A percentile compares a stretch with the other conserved stretches of the same genome.
These are phyloP conservation scores for Botryotinia convoluta DNA, from an alignment of 2,329 filamentous ascomycete species.

Conservation along the genomic window DNA sequence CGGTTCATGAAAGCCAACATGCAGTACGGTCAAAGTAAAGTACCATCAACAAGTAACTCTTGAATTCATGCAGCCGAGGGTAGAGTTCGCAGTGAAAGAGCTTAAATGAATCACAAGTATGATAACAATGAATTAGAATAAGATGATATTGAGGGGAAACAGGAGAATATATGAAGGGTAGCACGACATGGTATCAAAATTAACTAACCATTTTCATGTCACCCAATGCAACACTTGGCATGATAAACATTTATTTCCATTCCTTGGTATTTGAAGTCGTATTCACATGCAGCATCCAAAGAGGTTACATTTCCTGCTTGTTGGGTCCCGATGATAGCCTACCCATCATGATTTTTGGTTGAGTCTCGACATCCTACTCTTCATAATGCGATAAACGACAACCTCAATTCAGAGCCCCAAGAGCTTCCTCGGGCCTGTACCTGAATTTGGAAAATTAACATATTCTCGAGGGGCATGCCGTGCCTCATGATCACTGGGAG, in stretches of 20 bases:
- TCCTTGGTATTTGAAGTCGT: not conserved
- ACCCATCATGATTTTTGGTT: not conserved
- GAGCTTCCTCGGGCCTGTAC: not conserved
- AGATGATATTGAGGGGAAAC: not conserved
- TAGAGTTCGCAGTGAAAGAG: not conserved
- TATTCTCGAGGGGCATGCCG: not conserved
- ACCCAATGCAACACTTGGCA: not conserved
- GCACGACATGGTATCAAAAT: not conserved
- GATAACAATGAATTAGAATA: not conserved
- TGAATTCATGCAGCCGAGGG: not conserved
- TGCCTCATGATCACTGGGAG: constrained; percentile 7
- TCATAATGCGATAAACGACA: not conserved
- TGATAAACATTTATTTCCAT: not conserved
- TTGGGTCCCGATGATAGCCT: not conserved
- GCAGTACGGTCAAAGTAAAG: not conserved
- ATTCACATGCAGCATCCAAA: not conserved
- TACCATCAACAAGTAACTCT: not conserved
- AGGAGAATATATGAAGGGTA: not conserved
- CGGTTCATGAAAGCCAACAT: not conserved
- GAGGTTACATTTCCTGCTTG: not conserved
- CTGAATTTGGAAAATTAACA: not conserved
- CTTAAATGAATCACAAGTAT: not conserved
- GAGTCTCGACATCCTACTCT: not conserved
- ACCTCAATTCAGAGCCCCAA: not conserved
- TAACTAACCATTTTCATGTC: not conserved